A percentile compares a stretch with the other conserved stretches of the same genome.
Evolutionary conservation across 2,329 filamentous ascomycete genomes (phyloP).

Genomic region (Clonostachys rosea): DNA sequence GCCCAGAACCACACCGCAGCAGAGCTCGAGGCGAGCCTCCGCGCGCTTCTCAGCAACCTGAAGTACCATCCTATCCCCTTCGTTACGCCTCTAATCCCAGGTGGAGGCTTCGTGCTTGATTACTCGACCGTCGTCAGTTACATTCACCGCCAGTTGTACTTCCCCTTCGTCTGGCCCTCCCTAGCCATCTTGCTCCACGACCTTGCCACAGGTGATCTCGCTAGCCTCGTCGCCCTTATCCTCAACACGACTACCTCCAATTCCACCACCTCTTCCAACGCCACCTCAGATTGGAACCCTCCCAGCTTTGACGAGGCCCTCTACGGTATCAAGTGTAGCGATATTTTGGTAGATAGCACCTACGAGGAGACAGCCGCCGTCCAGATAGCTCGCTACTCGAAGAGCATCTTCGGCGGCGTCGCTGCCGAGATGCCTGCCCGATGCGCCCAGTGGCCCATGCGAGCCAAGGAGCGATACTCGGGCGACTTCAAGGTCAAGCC

Average conservation of each 20-base stretch:
- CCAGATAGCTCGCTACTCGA: background rate
- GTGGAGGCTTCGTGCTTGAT: constrained; percentile 11
- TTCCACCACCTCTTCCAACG: background rate
- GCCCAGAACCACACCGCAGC: constrained; percentile 19
- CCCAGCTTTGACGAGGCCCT: constrained; percentile 1
- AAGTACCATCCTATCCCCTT: constrained; percentile 17
- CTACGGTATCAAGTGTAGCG: constrained; percentile 10
- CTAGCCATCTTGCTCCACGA: constrained; percentile 6
- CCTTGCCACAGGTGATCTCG: constrained; percentile 4
- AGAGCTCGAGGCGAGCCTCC: constrained; percentile 26
- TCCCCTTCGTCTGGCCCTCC: constrained; percentile 8
- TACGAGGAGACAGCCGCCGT: constrained; percentile 1
- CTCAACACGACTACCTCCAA: background rate
- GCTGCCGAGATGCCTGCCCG: background rate
- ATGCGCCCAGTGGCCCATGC: constrained; percentile 3
- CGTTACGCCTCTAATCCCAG: background rate
- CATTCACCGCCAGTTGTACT: constrained; percentile 11
- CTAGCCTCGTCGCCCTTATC: background rate
- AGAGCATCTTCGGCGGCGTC: background rate
- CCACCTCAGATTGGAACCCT: background rate
- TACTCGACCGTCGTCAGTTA: constrained; percentile 12
- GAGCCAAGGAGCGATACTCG: constrained; percentile 6
- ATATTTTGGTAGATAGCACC: constrained; percentile 1
- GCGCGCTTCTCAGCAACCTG: constrained; percentile 15
- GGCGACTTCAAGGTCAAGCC: constrained; percentile 19